phyloP scores from a whole-genome alignment of 805 yeast species.

The Nakazawaea holstii region DNA sequence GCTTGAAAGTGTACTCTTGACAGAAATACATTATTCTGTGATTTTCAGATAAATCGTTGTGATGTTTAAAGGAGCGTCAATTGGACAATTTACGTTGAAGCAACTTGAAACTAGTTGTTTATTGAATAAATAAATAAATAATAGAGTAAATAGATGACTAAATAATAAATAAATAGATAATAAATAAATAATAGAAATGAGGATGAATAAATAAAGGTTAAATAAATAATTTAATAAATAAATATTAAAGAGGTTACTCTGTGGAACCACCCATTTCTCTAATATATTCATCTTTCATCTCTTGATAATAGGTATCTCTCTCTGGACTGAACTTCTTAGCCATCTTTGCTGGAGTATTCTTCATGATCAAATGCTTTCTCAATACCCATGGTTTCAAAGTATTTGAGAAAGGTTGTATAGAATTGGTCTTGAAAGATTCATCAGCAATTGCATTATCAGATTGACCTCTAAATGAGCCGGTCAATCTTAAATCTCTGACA shows the following conservation, averaged over 20 bases:
- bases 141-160: not conserved
- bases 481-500: constrained; percentile 71
- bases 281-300: constrained; percentile 28
- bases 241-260: not conserved
- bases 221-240: constrained; percentile 9
- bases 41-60: too few species aligned
- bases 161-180: not conserved
- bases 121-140: not conserved
- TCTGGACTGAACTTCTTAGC: constrained; percentile 27
- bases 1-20: too few species aligned
- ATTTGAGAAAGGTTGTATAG: constrained; percentile 31
- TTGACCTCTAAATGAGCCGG: constrained; percentile 72
- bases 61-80: too few species aligned
- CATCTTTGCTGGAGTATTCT: constrained; percentile 32
- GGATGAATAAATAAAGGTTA: not conserved
- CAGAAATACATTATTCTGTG: too few species aligned
- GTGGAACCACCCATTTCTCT: constrained; percentile 27
- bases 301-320: constrained; percentile 26
- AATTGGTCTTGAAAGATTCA: constrained; percentile 69
- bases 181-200: constrained; percentile 1
- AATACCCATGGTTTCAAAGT: constrained; percentile 31
- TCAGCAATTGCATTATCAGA: constrained; percentile 64
- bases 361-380: constrained; percentile 33
- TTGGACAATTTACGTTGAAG: too few species aligned
- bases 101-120: too few species aligned